Evolutionary conservation across 495 filamentous ascomycete species (phyloP), one percentile per base, ranked within the genome.

Genomic region (Xylaria flabelliformis): DNA sequence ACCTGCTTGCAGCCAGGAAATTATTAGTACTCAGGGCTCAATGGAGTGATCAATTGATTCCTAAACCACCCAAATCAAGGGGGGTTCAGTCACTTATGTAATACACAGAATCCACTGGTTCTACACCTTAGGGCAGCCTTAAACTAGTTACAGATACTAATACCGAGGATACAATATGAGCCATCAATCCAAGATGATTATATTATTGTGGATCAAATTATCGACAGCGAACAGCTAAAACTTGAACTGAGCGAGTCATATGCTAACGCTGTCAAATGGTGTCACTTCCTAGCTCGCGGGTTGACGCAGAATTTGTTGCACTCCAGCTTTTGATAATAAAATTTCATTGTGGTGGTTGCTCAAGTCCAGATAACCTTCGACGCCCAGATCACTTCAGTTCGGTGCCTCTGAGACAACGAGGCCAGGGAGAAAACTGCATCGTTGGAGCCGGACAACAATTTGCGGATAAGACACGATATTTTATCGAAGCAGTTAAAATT

Each of bases 351-450:
- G 17, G 56, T 59, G 32, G 56, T 59, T 36, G 56, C 29, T 10
- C 29, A 29, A 36, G 29, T 59, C 13, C 56, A 59, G 56, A 29
- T 29, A n/a, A 59, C 56, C 56, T 59, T 59, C 8, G 32, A 59
- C 29, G 51, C 51, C 51, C 51, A 55, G 9, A 55, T 55, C 13
- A 55, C 21, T 26, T 29, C 51, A 26, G 24, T 55, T 15, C 15
- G 10, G 15, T 26, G 9, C 21, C 51, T 55, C 51, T 29, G 15
- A 55, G 26, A 29, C 4, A 26, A 15, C 24, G 24, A 55, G n/a
- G 26, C 9, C 9, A 2, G 10, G 21, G 21, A 24, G 12, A 10
- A 10, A 26, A 29, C 4, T 4, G 15, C 10, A 5, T 55, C 1
- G n/a, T 51, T 24, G 1, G 2, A 9, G n/a, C n/a, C 3, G 9